Conservation (phyloP, 140 eudicot genomes). For the Cichorium intybus region DNA sequence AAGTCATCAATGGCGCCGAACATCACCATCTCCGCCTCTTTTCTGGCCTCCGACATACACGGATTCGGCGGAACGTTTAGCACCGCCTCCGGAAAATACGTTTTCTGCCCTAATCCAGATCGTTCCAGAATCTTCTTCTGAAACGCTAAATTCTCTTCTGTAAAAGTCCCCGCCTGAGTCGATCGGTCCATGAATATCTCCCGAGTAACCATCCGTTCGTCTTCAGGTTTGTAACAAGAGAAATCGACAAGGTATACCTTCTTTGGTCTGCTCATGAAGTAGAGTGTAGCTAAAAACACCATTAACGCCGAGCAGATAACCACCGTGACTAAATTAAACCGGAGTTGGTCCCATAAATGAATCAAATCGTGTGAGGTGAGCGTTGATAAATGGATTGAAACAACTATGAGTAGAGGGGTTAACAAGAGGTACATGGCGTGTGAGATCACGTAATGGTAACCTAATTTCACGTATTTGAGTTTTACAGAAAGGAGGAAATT, state of each 20-base stretch:
- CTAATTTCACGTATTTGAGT: slow-evolving; percentile 77
- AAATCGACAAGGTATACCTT: slow-evolving; percentile 63
- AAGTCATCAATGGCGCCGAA: slow-evolving; percentile 81
- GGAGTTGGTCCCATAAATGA: slow-evolving; percentile 58
- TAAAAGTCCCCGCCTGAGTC: slow-evolving; percentile 42
- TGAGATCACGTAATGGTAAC: slow-evolving; percentile 71
- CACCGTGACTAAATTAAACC: slow-evolving; percentile 60
- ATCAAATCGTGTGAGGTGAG: slow-evolving; percentile 39
- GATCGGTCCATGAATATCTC: slow-evolving; percentile 62
- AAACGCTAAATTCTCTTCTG: slow-evolving; percentile 63
- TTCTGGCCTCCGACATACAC: slow-evolving; percentile 77
- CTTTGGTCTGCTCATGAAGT: slow-evolving; percentile 72
- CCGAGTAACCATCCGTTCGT: slow-evolving; percentile 37
- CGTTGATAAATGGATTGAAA: slow-evolving; percentile 40
- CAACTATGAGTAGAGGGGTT: slow-evolving; percentile 36
- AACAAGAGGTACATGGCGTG: slow-evolving; percentile 66
- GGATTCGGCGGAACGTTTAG: slow-evolving; percentile 62
- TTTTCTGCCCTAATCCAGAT: slow-evolving; percentile 79
- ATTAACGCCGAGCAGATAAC: slow-evolving; percentile 48
- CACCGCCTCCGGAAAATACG: slow-evolving; percentile 73
- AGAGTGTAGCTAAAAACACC: slow-evolving; percentile 60
- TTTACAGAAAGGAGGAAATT: slow-evolving; percentile 54
- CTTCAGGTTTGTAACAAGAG: slow-evolving; percentile 63
- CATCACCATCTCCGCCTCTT: slow-evolving; percentile 91
- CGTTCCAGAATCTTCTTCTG: slow-evolving; percentile 81